Base-by-base conservation (phyloP, 2,329 filamentous ascomycete species). In the Xenosphaeropsis pyriputrescens region DNA sequence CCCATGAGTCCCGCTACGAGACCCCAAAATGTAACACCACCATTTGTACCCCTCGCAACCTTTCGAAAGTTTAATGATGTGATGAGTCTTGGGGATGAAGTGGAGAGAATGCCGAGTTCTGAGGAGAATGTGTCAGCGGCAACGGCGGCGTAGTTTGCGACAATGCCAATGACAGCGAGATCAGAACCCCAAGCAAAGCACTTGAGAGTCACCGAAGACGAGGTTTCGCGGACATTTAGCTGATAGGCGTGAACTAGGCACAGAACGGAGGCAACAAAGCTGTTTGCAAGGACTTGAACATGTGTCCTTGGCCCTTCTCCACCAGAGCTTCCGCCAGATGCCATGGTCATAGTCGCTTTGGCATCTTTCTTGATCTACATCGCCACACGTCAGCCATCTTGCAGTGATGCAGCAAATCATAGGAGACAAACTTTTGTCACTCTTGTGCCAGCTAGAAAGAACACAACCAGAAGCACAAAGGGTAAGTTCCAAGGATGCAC, bases 51-150 rank as follows among this genome's bases (percentile, higher is more conserved):
- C 1, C 74, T 79, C 0, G 91, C 88, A 0, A 96, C 91, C 45
- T 74, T 70, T 41, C 82, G 78, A 51, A 91, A 68, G 4, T 62
- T 75, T 13, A 70, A 75, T 12, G 83, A 88, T 4, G 85, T 95
- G 54, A 98, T 89, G 29, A 98, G 72, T 29, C 88, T 76, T 7
- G 91, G 91, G 33, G 73, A 64, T 17, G 70, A 70, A 41, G 68
- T 73, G 6, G 88, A 81, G 11, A 98, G 67, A 40, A 98, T 98
- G 12, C 91, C 91, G 15, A 98, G 75, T 62, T 98, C 91, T 9
- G 86, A 94, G 40, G 83, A 88, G 56, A 95, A 91, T 0, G 91
- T 98, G 57, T 98, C 91, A 36, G 89, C 85, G 15, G 85, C 77
- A 8, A 93, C 86, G 35, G 85, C 84, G 18, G 86, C 89, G 53